Evolutionary conservation across 495 filamentous ascomycete genomes (phyloP), one percentile per base, ranked within the genome.

Genomic region (Cairneyella variabilis): DNA sequence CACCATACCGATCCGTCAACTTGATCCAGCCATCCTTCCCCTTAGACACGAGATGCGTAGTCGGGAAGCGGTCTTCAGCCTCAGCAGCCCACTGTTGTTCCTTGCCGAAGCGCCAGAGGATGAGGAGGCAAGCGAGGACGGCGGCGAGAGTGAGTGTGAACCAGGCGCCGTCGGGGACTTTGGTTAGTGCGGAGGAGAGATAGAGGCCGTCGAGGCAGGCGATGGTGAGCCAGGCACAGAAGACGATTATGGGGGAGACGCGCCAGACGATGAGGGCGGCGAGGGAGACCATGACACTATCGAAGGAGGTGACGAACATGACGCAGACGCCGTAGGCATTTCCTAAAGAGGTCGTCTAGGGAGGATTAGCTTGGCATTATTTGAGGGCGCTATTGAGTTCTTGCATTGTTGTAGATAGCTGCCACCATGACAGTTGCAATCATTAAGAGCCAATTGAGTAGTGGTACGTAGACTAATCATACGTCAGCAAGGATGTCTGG

Each of bases 71-170:
- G 53, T 86, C 83, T 27, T 72, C 71, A 1, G 72, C 74, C 63
- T 89, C 85, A 7, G 84, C 79, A 14, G 59, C 69, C 85, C 85
- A 89, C 60, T 89, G 85, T 51, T 79, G 76, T 48, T 86, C 82
- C 60, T 89, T 89, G 17, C 85, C 85, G 53, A 79, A 88, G 17
- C 85, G 76, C 85, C 85, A 89, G 7, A 88, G 69, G 30, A 86
- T 65, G 52, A 89, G 80, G 16, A 88, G 48, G 17, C 66, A 66
- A 0, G 79, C 67, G 0, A 89, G 69, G 0, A 86, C 57, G 3
- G 67, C 64, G 0, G 83, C 71, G 18, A 89, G 73, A 0, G 76
- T 67, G 7, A 89, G 64, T 0, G 85, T 89, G 50, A 89, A 86
- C 85, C 85, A 89, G 14, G 85, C 85, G 2, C 85, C 85, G 3